Evolutionary conservation across 371 early-diverging fungal species (phyloP), one percentile per base, ranked within the genome.

Genomic region (Apophysomyces variabilis): DNA sequence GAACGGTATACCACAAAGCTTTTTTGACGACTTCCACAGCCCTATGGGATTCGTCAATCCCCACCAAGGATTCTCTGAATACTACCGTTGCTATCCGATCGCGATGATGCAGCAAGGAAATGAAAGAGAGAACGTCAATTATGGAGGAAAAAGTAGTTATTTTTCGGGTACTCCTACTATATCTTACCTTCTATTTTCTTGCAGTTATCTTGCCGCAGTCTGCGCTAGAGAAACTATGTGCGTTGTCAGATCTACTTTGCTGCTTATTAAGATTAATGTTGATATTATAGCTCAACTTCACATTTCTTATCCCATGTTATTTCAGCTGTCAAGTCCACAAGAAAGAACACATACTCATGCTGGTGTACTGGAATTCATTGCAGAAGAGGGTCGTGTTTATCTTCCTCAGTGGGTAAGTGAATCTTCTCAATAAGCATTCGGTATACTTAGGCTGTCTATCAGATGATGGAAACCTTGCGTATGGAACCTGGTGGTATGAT

Each of bases 301-400:
- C 71, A 93, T 96, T 62, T 90, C 89, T 11, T 96, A 95, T 71
- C 99, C 99, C 11, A 93, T 97, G 95, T 76, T 95, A 35, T 98
- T 99, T 73, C 85, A 88, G 65, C 77, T 99, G 41, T 76, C 74
- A 35, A 93, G 87, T 74, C 84, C 76, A 58, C 69, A 69, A 16
- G 77, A 72, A 13, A 73, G 79, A 46, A 77, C 71, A 57, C 77
- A 85, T 54, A 95, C 99, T 11, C 95, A 99, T 74, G 96, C 96
- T 32, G 99, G 99, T 71, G 99, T 99, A 1, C 89, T 99, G 7
- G 99, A 99, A 79, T 99, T 99, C 75, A 96, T 94, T 38, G 99
- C 98, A 26, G 96, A 97, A 71, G 98, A 98, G 80, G 99, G 98
- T 21, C 85, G 95, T 36, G 93, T 93, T 5, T 96, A 97, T 71